phyloP scores from a whole-genome alignment of 225 moss, liverwort and hornwort species.

The Marchantia paleacea region DNA sequence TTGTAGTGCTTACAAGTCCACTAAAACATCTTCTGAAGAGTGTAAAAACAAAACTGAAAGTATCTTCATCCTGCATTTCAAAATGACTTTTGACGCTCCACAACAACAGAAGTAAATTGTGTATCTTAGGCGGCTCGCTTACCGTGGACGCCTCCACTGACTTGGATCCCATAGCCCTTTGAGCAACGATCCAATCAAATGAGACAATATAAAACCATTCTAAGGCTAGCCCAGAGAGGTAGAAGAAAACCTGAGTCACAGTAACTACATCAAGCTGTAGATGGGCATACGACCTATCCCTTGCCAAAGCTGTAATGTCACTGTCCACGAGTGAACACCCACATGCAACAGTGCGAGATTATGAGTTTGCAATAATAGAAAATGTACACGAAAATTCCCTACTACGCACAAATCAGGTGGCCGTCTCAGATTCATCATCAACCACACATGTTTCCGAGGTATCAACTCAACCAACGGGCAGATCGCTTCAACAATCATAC shows the following conservation, averaged over 20 bases:
- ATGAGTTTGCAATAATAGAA: background rate
- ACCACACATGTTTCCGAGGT: no score
- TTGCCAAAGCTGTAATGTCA: conserved; percentile 97
- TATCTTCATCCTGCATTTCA: no score
- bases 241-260: conserved; percentile 61
- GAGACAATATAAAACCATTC: no score
- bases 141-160: background rate
- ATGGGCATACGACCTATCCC: conserved; percentile 88
- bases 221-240: background rate
- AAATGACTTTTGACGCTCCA: background rate
- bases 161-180: background rate
- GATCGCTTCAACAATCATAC: no score
- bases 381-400: no score
- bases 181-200: background rate
- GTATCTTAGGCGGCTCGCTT: background rate
- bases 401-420: no score
- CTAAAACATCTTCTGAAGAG: background rate
- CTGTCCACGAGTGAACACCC: conserved; percentile 42
- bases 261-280: conserved; percentile 93
- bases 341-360: conserved; percentile 13
- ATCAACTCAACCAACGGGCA: no score
- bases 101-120: background rate
- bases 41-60: background rate
- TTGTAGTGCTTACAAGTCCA: background rate
- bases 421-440: no score